Conservation (phyloP, 371 early-diverging fungal species). For the Actinomucor elegans region DNA sequence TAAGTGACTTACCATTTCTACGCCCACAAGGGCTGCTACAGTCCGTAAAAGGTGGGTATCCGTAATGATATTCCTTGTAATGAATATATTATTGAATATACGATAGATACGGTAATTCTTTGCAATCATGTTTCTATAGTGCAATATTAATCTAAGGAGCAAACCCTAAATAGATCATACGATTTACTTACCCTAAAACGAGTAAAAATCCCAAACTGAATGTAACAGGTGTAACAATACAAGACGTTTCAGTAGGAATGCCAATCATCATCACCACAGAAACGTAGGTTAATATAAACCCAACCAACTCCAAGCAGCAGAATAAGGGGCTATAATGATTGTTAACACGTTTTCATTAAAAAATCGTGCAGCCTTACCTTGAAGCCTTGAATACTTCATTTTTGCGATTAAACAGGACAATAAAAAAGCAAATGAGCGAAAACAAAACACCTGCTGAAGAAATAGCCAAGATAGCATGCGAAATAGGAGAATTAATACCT, state of each 20-base stretch:
- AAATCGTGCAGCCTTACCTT: slow-evolving; percentile 37
- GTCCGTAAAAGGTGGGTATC: slow-evolving; percentile 54
- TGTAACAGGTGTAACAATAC: slow-evolving; percentile 47
- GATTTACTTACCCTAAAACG: slow-evolving; percentile 43
- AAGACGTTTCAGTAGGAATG: slow-evolving; percentile 43
- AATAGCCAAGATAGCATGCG: slow-evolving; percentile 43
- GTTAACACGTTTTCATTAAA: background rate
- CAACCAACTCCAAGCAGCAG: slow-evolving; percentile 57
- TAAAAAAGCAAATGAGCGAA: slow-evolving; percentile 29
- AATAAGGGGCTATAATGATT: slow-evolving; percentile 50
- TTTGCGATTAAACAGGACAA: slow-evolving; percentile 41
- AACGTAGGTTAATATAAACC: slow-evolving; percentile 54
- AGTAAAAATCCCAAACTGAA: slow-evolving; percentile 58
- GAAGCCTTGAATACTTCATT: slow-evolving; percentile 59
- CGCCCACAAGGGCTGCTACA: slow-evolving; percentile 41
- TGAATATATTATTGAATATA: slow-evolving; percentile 63
- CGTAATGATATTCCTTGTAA: slow-evolving; percentile 58
- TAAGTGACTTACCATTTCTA: slow-evolving; percentile 56
- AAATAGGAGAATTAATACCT: slow-evolving; percentile 39
- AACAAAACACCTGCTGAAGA: slow-evolving; percentile 39
- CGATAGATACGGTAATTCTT: slow-evolving; percentile 64
- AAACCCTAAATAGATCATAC: background rate
- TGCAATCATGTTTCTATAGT: slow-evolving; percentile 57
- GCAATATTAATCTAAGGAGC: background rate
- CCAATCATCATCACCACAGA: slow-evolving; percentile 54